Conservation (phyloP, 1,284 basidiomycete species). For the Chondrostereum purpureum region DNA sequence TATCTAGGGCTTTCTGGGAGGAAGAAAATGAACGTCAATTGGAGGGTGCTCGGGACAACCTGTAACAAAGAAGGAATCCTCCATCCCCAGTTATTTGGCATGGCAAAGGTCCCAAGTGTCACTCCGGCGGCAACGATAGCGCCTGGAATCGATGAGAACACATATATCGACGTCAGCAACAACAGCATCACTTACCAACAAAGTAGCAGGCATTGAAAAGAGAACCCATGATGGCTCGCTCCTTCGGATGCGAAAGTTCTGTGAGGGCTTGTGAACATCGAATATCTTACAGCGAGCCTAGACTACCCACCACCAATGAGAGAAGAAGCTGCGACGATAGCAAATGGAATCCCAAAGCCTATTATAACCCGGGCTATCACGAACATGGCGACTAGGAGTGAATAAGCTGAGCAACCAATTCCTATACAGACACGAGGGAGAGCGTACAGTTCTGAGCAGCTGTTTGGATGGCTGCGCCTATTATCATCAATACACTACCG, state of each 20-base stretch:
- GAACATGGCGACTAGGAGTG: slow-evolving; percentile 45
- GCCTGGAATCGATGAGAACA: slow-evolving; percentile 19
- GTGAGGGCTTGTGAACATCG: background rate
- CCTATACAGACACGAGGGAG: too few relatives aligned
- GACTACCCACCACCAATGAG: slow-evolving; percentile 34
- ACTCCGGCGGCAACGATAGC: slow-evolving; percentile 41
- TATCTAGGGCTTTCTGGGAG: slow-evolving; percentile 59
- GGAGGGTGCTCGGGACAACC: slow-evolving; percentile 38
- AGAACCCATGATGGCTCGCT: slow-evolving; percentile 40
- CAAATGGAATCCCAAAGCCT: slow-evolving; percentile 42
- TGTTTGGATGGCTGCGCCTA: slow-evolving; percentile 39
- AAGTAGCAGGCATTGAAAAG: slow-evolving; percentile 44
- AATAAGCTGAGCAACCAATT: background rate
- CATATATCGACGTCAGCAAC: background rate
- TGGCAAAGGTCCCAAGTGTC: slow-evolving; percentile 39
- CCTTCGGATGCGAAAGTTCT: slow-evolving; percentile 46
- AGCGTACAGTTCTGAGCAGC: slow-evolving; percentile 39
- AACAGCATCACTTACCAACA: slow-evolving; percentile 23
- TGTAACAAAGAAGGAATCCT: slow-evolving; percentile 54
- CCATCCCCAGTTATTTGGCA: slow-evolving; percentile 47
- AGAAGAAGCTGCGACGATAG: slow-evolving; percentile 41
- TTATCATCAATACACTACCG: slow-evolving; percentile 40
- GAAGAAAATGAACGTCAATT: slow-evolving; percentile 40
- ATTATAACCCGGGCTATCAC: slow-evolving; percentile 39
- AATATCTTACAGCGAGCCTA: background rate